phyloP scores from a whole-genome alignment of 768 basidiomycete species.

The Royoungia palumana region DNA sequence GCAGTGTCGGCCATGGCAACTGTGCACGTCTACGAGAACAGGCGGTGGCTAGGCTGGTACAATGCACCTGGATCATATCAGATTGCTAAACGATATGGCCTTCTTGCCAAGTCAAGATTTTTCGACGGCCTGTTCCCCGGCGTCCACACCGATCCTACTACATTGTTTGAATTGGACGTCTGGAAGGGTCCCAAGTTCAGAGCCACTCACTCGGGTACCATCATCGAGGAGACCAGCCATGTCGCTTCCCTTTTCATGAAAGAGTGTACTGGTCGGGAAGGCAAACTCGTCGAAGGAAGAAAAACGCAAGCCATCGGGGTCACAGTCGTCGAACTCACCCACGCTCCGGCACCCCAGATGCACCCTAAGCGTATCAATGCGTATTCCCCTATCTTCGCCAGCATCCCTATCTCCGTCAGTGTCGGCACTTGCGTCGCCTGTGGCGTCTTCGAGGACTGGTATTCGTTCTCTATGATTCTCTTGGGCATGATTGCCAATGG shows the following conservation, averaged over 20 bases:
- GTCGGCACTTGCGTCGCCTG: constrained; percentile 27
- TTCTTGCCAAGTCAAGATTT: constrained; percentile 32
- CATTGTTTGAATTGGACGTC: constrained; percentile 31
- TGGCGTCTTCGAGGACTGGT: constrained; percentile 33
- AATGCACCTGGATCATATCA: constrained; percentile 37
- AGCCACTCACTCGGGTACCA: constrained; percentile 32
- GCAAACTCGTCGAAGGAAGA: constrained; percentile 21
- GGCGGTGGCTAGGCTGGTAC: constrained; percentile 38
- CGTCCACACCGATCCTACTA: constrained; percentile 30
- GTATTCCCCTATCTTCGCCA: constrained; percentile 25
- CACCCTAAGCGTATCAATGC: constrained; percentile 18
- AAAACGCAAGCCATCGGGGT: constrained; percentile 23
- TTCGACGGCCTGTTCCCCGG: constrained; percentile 36
- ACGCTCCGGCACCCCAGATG: constrained; percentile 18
- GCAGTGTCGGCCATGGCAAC: constrained; percentile 38
- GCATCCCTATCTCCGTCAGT: constrained; percentile 30
- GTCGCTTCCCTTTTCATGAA: constrained; percentile 29
- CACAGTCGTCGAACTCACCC: constrained; percentile 26
- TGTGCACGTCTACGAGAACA: constrained; percentile 33
- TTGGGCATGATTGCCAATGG: constrained; percentile 32
- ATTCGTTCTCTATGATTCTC: constrained; percentile 33
- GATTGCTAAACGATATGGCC: constrained; percentile 33
- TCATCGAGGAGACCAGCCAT: constrained; percentile 31
- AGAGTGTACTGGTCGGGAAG: constrained; percentile 14
- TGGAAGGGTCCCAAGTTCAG: constrained; percentile 32